phyloP scores from a whole-genome alignment of 345 rosid species.

The Boechera divaricarpa region DNA sequence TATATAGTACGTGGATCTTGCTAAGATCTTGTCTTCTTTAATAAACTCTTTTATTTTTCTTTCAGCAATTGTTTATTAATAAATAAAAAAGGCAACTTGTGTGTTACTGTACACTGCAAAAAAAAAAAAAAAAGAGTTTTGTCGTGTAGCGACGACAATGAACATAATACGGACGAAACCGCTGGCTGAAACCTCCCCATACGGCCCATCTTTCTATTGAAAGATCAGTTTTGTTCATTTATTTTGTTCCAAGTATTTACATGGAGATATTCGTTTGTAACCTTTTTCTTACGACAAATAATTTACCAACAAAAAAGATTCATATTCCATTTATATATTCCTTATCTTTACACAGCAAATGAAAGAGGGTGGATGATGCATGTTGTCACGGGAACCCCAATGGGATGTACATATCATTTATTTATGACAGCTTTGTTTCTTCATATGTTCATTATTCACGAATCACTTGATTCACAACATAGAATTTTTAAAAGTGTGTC shows the following conservation, averaged over 20 bases:
- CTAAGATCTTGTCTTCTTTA: slow-evolving; percentile 44
- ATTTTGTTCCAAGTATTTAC: too few relatives aligned
- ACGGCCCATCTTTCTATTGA: slow-evolving; percentile 34
- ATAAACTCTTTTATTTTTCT: background rate
- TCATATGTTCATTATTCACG: background rate
- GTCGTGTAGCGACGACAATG: slow-evolving; percentile 42
- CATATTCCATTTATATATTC: background rate
- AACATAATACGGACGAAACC: slow-evolving; percentile 42
- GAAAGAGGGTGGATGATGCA: background rate
- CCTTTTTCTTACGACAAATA: background rate
- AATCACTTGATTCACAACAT: slow-evolving; percentile 26
- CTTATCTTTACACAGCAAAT: background rate
- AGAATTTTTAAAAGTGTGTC: background rate
- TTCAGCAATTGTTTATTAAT: background rate
- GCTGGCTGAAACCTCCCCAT: slow-evolving; percentile 35
- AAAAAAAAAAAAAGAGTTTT: slow-evolving; percentile 13
- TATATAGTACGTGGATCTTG: slow-evolving; percentile 42
- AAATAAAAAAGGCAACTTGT: slow-evolving; percentile 30
- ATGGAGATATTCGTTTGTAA: slow-evolving; percentile 15
- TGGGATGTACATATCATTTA: background rate
- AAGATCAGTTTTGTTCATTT: background rate
- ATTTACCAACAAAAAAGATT: background rate
- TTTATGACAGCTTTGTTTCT: slow-evolving; percentile 17
- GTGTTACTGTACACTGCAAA: slow-evolving; percentile 6
- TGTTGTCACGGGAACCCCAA: slow-evolving; percentile 36